These are phyloP conservation scores for Trichosporon asahii DNA, from an alignment of 1,284 basidiomycete genomes.

Conservation along the genomic window DNA sequence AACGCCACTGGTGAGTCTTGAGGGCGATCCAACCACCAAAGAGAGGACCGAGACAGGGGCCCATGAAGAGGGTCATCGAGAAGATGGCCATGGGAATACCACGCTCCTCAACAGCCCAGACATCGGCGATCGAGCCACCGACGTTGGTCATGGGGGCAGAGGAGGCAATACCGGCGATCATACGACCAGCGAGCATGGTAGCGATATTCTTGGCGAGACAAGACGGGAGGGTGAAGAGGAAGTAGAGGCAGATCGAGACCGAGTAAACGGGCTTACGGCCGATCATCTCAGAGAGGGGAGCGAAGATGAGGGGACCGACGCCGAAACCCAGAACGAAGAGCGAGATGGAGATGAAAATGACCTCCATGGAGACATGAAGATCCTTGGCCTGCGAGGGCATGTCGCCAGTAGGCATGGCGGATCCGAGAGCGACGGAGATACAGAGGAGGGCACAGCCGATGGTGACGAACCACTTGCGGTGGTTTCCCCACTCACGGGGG, in stretches of 20 bases:
- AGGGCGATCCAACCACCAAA: constrained; percentile 49
- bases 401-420: constrained; percentile 54
- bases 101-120: constrained; percentile 52
- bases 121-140: constrained; percentile 54
- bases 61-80: constrained; percentile 46
- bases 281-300: constrained; percentile 48
- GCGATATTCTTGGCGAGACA: constrained; percentile 53
- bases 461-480: constrained; percentile 40
- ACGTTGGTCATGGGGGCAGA: constrained; percentile 55
- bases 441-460: constrained; percentile 35
- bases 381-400: constrained; percentile 42
- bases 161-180: constrained; percentile 53
- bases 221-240: constrained; percentile 53
- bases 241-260: constrained; percentile 51
- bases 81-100: constrained; percentile 54
- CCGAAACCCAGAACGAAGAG: constrained; percentile 56
- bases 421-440: constrained; percentile 49
- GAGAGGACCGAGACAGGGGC: constrained; percentile 52
- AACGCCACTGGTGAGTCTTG: constrained; percentile 48
- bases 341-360: constrained; percentile 50
- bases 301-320: constrained; percentile 51
- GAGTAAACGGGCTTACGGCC: constrained; percentile 51
- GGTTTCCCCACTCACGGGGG: constrained; percentile 38
- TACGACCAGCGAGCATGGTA: constrained; percentile 54
- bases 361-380: constrained; percentile 51